Conservation (phyloP, 1,284 basidiomycete genomes). For the Ceratobasidium sp. region DNA sequence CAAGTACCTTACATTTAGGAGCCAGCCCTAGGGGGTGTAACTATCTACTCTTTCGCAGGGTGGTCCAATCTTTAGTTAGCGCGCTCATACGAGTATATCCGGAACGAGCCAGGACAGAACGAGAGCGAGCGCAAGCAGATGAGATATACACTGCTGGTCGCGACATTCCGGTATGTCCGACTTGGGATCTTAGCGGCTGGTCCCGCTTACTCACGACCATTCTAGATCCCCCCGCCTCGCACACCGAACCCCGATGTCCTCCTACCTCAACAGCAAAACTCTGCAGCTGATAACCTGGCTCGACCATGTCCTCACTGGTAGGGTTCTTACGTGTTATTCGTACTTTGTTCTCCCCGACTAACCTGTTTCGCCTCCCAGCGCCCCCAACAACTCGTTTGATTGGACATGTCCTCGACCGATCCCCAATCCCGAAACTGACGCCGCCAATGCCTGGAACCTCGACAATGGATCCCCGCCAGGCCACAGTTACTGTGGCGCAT, state of each 20-base stretch:
- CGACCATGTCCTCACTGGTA: constrained; percentile 43
- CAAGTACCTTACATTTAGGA: not conserved
- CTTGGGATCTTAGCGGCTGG: not conserved
- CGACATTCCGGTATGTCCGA: constrained; percentile 38
- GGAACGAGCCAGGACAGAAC: constrained; percentile 40
- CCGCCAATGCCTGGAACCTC: constrained; percentile 42
- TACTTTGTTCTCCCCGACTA: not conserved
- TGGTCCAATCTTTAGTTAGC: constrained; percentile 42
- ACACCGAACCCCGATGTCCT: constrained; percentile 39
- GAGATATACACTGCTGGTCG: constrained; percentile 39
- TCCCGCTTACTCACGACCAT: constrained; percentile 5
- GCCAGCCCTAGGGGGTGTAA: not conserved
- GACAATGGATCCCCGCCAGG: constrained; percentile 42
- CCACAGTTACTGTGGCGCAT: constrained; percentile 42
- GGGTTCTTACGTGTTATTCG: not conserved
- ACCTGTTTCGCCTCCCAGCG: constrained; percentile 7
- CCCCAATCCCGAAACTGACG: constrained; percentile 42
- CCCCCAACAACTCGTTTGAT: constrained; percentile 42
- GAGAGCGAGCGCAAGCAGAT: constrained; percentile 43
- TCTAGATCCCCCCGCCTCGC: constrained; percentile 42
- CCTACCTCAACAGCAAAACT: constrained; percentile 42
- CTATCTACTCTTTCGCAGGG: constrained; percentile 26
- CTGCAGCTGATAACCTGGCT: constrained; percentile 41
- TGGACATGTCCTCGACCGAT: constrained; percentile 43
- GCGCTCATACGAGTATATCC: constrained; percentile 40